phyloP scores from a whole-genome alignment of 345 rosid genomes.

The Noccaea caerulescens region DNA sequence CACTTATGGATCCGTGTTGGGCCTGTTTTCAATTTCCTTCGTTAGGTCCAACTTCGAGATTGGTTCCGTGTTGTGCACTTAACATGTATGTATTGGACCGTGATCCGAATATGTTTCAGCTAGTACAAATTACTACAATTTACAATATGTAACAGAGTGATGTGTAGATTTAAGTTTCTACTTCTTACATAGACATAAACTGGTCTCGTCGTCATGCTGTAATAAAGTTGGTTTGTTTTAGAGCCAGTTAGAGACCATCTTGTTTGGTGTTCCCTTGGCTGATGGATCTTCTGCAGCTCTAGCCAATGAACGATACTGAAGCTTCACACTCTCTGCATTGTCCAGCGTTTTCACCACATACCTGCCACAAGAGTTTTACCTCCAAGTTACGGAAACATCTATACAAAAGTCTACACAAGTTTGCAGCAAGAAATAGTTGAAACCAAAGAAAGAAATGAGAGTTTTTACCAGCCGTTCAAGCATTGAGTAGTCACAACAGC shows the following conservation, averaged over 20 bases:
- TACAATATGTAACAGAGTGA: constrained; percentile 32
- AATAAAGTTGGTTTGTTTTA: constrained; percentile 35
- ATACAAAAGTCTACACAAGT: not conserved
- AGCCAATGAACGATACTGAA: constrained; percentile 92
- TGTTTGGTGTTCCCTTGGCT: constrained; percentile 54
- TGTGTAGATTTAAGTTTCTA: constrained; percentile 8
- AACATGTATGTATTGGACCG: too few species aligned
- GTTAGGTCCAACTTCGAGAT: too few species aligned
- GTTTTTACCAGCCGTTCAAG: constrained; percentile 89
- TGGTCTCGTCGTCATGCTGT: not conserved
- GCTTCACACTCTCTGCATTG: constrained; percentile 91
- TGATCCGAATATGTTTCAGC: constrained; percentile 4
- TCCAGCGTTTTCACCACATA: constrained; percentile 95
- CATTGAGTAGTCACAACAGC: constrained; percentile 96
- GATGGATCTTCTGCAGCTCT: constrained; percentile 64
- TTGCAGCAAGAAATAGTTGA: not conserved
- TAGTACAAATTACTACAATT: constrained; percentile 18
- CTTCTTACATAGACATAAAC: constrained; percentile 24
- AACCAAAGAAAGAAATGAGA: constrained; percentile 8
- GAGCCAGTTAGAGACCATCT: constrained; percentile 70
- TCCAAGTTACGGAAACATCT: not conserved
- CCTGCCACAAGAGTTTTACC: constrained; percentile 49
- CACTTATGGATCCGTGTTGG: too few species aligned
- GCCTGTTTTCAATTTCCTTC: too few species aligned
- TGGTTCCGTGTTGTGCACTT: too few species aligned